Conservation (phyloP, 2,329 filamentous ascomycete genomes). For the Alternaria panax region DNA sequence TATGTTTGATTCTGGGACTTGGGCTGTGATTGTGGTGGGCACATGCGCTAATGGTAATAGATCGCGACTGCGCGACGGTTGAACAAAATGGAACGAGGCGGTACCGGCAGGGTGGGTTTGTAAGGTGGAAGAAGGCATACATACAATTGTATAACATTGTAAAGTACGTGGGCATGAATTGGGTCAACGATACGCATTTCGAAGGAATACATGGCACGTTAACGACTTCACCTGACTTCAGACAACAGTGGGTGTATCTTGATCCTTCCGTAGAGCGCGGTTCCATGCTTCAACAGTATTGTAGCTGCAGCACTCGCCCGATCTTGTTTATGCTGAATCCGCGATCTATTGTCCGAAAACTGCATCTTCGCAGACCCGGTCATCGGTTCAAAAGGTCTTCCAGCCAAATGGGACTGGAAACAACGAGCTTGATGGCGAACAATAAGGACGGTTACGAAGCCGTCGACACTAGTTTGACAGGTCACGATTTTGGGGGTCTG, state of each 20-base stretch:
- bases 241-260: neutral
- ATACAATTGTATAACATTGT: constrained; percentile 39
- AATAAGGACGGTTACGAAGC: too few species aligned
- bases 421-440: too few species aligned
- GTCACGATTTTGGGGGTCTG: too few species aligned
- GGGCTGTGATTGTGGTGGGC: neutral
- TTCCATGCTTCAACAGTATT: neutral
- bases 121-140: constrained; percentile 19
- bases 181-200: constrained; percentile 14
- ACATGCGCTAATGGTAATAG: constrained; percentile 45
- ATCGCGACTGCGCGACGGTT: constrained; percentile 66
- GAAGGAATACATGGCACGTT: constrained; percentile 4
- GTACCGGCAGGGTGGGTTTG: constrained; percentile 42
- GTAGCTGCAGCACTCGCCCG: neutral
- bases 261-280: neutral
- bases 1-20: constrained; percentile 36
- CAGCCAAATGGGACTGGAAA: neutral
- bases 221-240: neutral
- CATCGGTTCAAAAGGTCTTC: neutral
- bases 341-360: too few species aligned
- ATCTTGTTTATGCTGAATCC: neutral
- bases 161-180: constrained; percentile 23
- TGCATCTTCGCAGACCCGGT: neutral
- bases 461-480: too few species aligned
- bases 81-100: constrained; percentile 65